phyloP scores from a whole-genome alignment of 805 yeast species.

The Kluyveromyces lactis region DNA sequence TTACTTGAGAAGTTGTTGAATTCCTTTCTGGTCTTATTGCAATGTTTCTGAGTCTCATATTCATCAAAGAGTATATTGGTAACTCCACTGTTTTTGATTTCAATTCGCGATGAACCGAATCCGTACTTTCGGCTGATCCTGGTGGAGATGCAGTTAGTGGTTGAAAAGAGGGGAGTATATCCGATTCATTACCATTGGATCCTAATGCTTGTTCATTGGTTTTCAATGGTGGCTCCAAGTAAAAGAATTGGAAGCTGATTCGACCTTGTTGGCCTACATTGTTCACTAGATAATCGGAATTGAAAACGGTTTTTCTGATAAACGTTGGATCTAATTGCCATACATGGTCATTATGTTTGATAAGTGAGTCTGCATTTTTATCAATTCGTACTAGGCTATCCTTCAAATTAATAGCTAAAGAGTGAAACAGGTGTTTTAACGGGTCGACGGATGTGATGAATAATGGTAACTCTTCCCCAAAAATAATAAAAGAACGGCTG shows the following conservation, averaged over 20 bases:
- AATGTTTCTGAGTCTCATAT: slow-evolving; percentile 26
- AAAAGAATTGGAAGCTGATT: background rate
- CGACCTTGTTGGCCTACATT: background rate
- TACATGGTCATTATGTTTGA: background rate
- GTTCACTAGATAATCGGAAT: background rate
- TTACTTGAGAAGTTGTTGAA: slow-evolving; percentile 8
- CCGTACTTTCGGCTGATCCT: background rate
- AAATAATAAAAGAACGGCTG: slow-evolving; percentile 2
- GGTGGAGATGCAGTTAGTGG: background rate
- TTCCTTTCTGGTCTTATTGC: slow-evolving; percentile 11
- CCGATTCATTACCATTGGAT: no score
- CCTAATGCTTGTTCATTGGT: background rate
- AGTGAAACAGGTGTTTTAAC: background rate
- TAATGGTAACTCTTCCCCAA: slow-evolving; percentile 2
- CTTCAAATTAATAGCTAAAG: background rate
- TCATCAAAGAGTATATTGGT: slow-evolving; percentile 26
- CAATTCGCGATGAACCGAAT: background rate
- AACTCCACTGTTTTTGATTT: slow-evolving; percentile 5
- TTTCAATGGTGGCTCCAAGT: background rate
- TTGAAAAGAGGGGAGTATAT: background rate
- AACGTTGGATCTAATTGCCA: background rate
- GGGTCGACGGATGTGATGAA: background rate
- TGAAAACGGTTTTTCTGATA: background rate
- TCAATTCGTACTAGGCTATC: background rate
- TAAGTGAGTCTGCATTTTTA: background rate